Evolutionary conservation across 768 basidiomycete species (phyloP), one percentile per base, ranked within the genome.

Genomic region (Neoboletus subvelutipes): DNA sequence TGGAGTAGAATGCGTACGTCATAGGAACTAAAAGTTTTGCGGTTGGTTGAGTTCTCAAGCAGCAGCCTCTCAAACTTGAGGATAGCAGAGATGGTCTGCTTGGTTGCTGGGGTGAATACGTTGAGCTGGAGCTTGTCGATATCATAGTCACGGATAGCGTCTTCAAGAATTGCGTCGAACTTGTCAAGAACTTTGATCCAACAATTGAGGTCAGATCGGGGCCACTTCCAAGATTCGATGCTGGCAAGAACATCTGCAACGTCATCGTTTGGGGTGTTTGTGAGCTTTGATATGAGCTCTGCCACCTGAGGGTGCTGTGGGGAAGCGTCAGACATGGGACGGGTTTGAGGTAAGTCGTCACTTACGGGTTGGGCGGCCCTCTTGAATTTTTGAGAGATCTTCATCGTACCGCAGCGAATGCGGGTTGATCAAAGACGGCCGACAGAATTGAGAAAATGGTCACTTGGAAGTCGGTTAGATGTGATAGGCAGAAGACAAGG

Each of bases 131-230:
- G 78, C 65, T 87, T 86, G 73, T 90, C 88, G 58, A 98, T 80
- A 52, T 90, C 85, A 72, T 98, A 96, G 72, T 88, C 86, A 58
- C 79, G 79, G 71, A 97, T 89, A 63, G 87, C 78, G 40, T 84
- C 85, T 67, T 90, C 94, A 63, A 98, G 81, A 61, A 97, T 85
- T 57, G 78, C 77, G 76, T 99, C 97, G 70, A 99, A 94, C 71
- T 90, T 90, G 81, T 99, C 96, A 47, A 99, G 84, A 56, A 95
- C 92, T 69, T 88, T 87, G 71, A 93, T 86, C 97, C 97, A 99
- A 55, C 90, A 86, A 75, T 97, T 94, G 58, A 99, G 82, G 78
- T 99, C 97, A 54, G 94, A 94, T 60, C 97, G 84, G 36, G 94
- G 92, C 88, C 92, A 98, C 71, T 83, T 87, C 97, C 97, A 99